phyloP scores from a whole-genome alignment of 306 rosid species.

The Prunus campanulata region DNA sequence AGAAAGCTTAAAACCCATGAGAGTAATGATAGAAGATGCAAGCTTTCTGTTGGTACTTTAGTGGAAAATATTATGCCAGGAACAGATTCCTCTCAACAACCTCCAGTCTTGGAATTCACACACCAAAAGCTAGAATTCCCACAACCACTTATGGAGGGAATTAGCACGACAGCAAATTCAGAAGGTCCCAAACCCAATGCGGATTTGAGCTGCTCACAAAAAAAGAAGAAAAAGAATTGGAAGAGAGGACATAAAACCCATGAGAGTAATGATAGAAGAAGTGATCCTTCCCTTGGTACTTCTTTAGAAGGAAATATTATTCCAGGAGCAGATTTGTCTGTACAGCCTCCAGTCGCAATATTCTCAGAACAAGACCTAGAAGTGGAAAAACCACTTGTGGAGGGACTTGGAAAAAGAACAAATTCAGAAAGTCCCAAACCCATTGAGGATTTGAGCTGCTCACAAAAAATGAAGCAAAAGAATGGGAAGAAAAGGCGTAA shows the following conservation, averaged over 20 bases:
- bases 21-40: constrained; percentile 17
- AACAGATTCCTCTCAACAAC: constrained; percentile 22
- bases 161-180: constrained; percentile 20
- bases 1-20: neutral
- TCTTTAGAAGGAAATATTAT: constrained; percentile 18
- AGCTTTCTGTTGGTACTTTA: constrained; percentile 20
- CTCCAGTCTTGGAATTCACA: constrained; percentile 16
- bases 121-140: constrained; percentile 20
- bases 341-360: constrained; percentile 20
- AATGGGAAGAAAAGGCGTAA: neutral
- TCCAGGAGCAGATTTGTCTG: constrained; percentile 19
- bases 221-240: neutral
- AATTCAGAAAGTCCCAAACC: constrained; percentile 18
- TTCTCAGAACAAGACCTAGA: constrained; percentile 21
- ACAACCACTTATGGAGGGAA: constrained; percentile 22
- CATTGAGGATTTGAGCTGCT: neutral
- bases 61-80: constrained; percentile 20
- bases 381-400: constrained; percentile 22
- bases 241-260: neutral
- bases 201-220: neutral
- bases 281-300: constrained; percentile 20
- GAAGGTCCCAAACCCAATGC: constrained; percentile 1
- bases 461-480: neutral
- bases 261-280: neutral
- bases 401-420: constrained; percentile 7